Evolutionary conservation across 2,329 filamentous ascomycete species (phyloP).

Genomic region (Escovopsis sp.): DNA sequence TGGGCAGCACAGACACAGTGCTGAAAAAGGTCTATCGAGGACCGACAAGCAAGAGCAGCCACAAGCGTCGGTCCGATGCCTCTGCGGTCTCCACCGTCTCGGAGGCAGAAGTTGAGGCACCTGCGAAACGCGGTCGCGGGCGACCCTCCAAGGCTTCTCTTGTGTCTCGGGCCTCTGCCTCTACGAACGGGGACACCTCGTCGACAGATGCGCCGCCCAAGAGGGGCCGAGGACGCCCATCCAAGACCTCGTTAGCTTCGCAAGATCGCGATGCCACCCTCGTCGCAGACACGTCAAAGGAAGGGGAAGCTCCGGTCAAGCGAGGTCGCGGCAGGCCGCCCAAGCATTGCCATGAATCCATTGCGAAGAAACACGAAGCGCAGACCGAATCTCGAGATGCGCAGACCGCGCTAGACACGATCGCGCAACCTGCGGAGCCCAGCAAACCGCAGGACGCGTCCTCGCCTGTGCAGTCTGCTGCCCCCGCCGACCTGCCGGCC

Average conservation of each 20-base stretch:
- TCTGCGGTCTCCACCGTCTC: constrained; percentile 3
- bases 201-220: constrained; percentile 12
- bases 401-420: too few species aligned
- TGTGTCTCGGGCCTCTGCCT: constrained; percentile 11
- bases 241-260: constrained; percentile 16
- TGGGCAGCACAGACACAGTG: constrained; percentile 27
- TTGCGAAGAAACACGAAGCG: constrained; percentile 1
- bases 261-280: constrained; percentile 4
- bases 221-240: constrained; percentile 15
- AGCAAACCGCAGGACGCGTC: background rate
- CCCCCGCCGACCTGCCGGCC: constrained; percentile 15
- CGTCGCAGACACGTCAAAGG: background rate
- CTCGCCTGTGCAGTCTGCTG: too few species aligned
- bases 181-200: constrained; percentile 9
- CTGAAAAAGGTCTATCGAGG: constrained; percentile 18
- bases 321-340: constrained; percentile 7
- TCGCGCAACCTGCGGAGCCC: too few species aligned
- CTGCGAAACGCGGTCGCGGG: constrained; percentile 16
- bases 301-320: background rate
- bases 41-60: constrained; percentile 11
- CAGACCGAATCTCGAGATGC: background rate
- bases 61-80: constrained; percentile 9
- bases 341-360: constrained; percentile 14
- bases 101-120: constrained; percentile 2
- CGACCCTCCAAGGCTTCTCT: constrained; percentile 18